These are phyloP conservation scores for Akanthomyces uredinophilus DNA, from an alignment of 2,329 filamentous ascomycete genomes.

Conservation along the genomic window DNA sequence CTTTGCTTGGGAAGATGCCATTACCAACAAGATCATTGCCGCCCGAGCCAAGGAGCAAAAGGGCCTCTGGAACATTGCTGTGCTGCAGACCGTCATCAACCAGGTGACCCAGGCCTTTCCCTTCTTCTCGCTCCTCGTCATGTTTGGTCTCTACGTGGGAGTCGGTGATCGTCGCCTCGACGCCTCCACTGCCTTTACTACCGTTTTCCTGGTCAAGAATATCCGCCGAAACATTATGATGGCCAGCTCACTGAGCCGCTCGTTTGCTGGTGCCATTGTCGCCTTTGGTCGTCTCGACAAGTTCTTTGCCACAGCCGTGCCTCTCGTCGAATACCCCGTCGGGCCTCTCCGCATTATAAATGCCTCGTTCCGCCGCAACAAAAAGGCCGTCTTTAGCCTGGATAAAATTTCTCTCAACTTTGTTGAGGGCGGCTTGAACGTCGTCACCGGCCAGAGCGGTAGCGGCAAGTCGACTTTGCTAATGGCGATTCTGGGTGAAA, in stretches of 20 bases:
- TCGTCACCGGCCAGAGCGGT: conserved; percentile 49
- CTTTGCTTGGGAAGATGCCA: conserved; percentile 54
- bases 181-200: conserved; percentile 54
- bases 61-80: conserved; percentile 47
- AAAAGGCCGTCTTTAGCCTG: conserved; percentile 45
- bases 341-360: conserved; percentile 43
- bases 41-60: conserved; percentile 48
- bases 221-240: conserved; percentile 49
- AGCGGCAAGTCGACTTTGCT: conserved; percentile 54
- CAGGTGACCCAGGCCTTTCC: conserved; percentile 49
- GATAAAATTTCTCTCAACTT: conserved; percentile 47
- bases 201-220: conserved; percentile 48
- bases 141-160: conserved; percentile 48
- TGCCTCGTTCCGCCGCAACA: conserved; percentile 46
- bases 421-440: conserved; percentile 48
- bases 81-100: conserved; percentile 42
- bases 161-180: conserved; percentile 44
- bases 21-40: conserved; percentile 45
- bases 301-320: conserved; percentile 48
- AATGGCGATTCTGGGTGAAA: conserved; percentile 50
- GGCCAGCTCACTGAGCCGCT: conserved; percentile 38
- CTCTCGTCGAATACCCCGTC: conserved; percentile 41
- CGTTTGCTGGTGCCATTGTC: conserved; percentile 31
- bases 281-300: conserved; percentile 49
- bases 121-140: conserved; percentile 46